These are phyloP conservation scores for Termitomyces sp. DNA, from an alignment of 768 basidiomycete species.

Conservation along the genomic window DNA sequence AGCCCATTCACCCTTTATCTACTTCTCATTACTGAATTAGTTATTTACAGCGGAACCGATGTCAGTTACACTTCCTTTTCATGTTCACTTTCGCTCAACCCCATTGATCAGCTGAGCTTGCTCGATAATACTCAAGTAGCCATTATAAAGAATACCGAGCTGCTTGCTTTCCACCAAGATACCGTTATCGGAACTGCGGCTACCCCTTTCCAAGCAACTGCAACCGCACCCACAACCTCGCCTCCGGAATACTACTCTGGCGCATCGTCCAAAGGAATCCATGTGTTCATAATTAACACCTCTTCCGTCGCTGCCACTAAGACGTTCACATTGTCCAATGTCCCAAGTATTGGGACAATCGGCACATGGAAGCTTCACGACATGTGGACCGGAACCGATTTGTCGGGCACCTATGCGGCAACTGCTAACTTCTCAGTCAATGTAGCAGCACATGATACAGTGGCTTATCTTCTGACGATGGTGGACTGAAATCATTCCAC, in stretches of 20 bases:
- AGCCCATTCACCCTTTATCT: conserved; percentile 4
- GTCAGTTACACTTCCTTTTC: conserved; percentile 15
- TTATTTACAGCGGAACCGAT: conserved; percentile 30
- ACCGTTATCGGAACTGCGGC: conserved; percentile 38
- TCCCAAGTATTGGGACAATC: conserved; percentile 36
- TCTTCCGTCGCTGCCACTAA: conserved; percentile 33
- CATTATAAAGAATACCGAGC: conserved; percentile 45
- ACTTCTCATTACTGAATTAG: not conserved
- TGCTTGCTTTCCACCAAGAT: conserved; percentile 55
- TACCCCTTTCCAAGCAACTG: conserved; percentile 37
- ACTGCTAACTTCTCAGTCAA: conserved; percentile 31
- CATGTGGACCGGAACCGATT: conserved; percentile 46
- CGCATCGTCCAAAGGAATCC: conserved; percentile 40
- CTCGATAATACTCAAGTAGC: conserved; percentile 36
- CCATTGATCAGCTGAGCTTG: conserved; percentile 29
- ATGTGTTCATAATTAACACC: conserved; percentile 53
- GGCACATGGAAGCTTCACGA: conserved; percentile 40
- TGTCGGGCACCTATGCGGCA: conserved; percentile 33
- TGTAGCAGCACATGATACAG: conserved; percentile 48
- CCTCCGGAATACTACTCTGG: conserved; percentile 52
- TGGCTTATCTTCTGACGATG: conserved; percentile 38
- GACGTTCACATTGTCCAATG: conserved; percentile 38
- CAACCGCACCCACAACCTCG: conserved; percentile 32
- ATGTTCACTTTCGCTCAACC: not conserved
- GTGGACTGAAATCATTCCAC: not conserved